Conservation (phyloP, 768 basidiomycete species). For the Kwoniella botswanensis region DNA sequence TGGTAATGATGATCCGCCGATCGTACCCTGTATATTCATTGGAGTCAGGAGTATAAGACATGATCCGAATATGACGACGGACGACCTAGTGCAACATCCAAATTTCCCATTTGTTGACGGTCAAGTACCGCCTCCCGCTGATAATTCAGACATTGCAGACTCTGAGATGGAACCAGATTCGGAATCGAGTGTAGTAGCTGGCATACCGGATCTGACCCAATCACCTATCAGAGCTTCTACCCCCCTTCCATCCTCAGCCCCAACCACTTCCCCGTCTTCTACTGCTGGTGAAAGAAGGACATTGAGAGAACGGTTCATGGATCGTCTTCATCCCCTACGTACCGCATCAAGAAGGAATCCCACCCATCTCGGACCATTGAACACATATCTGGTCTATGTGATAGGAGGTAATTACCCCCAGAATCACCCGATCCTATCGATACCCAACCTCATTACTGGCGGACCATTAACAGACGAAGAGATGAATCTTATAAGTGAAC, state of each 20-base stretch:
- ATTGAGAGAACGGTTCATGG: conserved; percentile 40
- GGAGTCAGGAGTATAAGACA: conserved; percentile 41
- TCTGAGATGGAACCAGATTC: neutral
- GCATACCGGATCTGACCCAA: conserved; percentile 2
- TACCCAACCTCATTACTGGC: conserved; percentile 58
- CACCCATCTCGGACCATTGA: conserved; percentile 18
- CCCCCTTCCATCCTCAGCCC: conserved; percentile 8
- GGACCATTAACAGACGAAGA: conserved; percentile 48
- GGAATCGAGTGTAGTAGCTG: conserved; percentile 5
- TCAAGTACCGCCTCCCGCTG: conserved; percentile 13
- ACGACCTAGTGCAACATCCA: conserved; percentile 41
- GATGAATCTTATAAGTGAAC: conserved; percentile 42
- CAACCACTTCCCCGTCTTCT: no score
- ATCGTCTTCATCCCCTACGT: conserved; percentile 64
- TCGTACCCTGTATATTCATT: conserved; percentile 49
- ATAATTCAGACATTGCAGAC: neutral
- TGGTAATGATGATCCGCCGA: conserved; percentile 4
- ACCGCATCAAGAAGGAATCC: conserved; percentile 26
- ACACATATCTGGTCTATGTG: conserved; percentile 89
- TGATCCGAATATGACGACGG: conserved; percentile 34
- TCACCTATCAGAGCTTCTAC: conserved; percentile 7
- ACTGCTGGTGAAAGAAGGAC: conserved; percentile 18
- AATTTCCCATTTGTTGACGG: conserved; percentile 39
- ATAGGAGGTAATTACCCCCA: conserved; percentile 86
- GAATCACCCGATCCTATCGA: conserved; percentile 80